Percentiles rank a stretch among this genome's conserved stretches.
These are phyloP conservation scores for Chlamydomonas incerta DNA, from an alignment of 139 green algal species.

Conservation along the genomic window DNA sequence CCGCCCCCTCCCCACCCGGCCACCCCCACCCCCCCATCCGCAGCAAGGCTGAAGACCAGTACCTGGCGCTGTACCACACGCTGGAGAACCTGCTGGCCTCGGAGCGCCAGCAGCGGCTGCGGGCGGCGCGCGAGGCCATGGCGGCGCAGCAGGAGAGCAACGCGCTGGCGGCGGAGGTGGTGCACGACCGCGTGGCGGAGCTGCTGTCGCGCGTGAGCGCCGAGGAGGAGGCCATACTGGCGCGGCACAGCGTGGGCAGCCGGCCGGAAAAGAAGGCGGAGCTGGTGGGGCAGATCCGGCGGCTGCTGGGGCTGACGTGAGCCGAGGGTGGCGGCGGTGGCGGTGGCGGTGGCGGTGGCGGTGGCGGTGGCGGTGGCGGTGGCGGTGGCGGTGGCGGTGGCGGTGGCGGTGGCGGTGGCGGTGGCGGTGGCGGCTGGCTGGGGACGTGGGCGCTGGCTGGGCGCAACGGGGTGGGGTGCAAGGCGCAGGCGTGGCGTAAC, in stretches of 20 bases:
- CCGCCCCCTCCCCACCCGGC: background rate
- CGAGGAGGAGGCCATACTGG: slow-evolving; percentile 8
- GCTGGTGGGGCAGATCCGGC: slow-evolving; percentile 4
- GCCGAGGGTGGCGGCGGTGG: too few relatives aligned
- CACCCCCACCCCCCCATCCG: background rate
- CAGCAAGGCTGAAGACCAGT: slow-evolving; percentile 32
- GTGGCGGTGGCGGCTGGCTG: too few relatives aligned
- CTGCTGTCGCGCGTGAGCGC: slow-evolving; percentile 18
- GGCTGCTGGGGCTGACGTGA: slow-evolving; percentile 12
- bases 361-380: too few relatives aligned
- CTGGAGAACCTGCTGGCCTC: background rate
- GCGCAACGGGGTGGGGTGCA: too few relatives aligned
- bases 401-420: too few relatives aligned
- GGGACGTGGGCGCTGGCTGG: too few relatives aligned
- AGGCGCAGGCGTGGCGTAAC: too few relatives aligned
- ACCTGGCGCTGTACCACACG: slow-evolving; percentile 13
- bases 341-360: too few relatives aligned
- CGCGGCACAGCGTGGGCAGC: background rate
- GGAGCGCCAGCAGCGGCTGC: slow-evolving; percentile 43
- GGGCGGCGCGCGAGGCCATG: background rate
- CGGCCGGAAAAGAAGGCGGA: background rate
- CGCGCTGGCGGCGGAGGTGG: background rate
- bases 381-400: too few relatives aligned
- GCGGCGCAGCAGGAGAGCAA: background rate
- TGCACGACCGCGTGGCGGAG: background rate